Evolutionary conservation across 2,329 filamentous ascomycete genomes (phyloP).

Genomic region (Diaporthe citri): DNA sequence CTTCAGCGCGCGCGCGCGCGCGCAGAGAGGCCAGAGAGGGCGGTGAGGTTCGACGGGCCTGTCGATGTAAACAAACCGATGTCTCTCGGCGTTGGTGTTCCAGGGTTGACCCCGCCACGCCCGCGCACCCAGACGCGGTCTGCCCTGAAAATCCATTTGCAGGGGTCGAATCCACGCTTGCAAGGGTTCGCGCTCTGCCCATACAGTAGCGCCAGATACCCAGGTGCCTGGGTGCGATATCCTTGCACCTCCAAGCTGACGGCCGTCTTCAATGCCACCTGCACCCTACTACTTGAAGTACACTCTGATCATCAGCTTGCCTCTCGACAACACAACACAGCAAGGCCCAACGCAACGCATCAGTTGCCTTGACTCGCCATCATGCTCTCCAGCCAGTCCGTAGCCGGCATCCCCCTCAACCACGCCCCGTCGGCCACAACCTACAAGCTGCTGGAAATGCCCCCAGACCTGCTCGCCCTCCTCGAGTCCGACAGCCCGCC

Average conservation of each 20-base stretch:
- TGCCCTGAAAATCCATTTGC: slow-evolving; percentile 29
- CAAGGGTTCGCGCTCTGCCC: slow-evolving; percentile 26
- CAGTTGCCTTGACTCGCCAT: slow-evolving; percentile 1
- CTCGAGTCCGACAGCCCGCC: slow-evolving; percentile 68
- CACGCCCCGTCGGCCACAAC: slow-evolving; percentile 62
- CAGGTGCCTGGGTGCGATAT: slow-evolving; percentile 16
- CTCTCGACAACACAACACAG: neutral
- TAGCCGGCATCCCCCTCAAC: slow-evolving; percentile 62
- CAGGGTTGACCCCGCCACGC: slow-evolving; percentile 22
- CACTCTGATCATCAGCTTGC: neutral
- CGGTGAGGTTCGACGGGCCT: slow-evolving; percentile 32
- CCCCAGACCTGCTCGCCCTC: slow-evolving; percentile 67
- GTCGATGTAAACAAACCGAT: slow-evolving; percentile 34
- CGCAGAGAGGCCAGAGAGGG: no score
- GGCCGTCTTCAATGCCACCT: neutral
- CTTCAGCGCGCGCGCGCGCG: neutral
- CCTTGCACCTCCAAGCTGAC: neutral
- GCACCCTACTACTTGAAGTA: no score
- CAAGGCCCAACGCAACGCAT: neutral
- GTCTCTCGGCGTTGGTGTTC: slow-evolving; percentile 8
- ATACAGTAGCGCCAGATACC: slow-evolving; percentile 13
- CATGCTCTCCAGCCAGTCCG: slow-evolving; percentile 60
- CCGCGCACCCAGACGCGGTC: slow-evolving; percentile 19
- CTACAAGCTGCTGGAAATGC: slow-evolving; percentile 74
- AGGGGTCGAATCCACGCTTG: slow-evolving; percentile 13